phyloP scores from a whole-genome alignment of 169 alveolate species.

The Amoebophrya sp. region DNA sequence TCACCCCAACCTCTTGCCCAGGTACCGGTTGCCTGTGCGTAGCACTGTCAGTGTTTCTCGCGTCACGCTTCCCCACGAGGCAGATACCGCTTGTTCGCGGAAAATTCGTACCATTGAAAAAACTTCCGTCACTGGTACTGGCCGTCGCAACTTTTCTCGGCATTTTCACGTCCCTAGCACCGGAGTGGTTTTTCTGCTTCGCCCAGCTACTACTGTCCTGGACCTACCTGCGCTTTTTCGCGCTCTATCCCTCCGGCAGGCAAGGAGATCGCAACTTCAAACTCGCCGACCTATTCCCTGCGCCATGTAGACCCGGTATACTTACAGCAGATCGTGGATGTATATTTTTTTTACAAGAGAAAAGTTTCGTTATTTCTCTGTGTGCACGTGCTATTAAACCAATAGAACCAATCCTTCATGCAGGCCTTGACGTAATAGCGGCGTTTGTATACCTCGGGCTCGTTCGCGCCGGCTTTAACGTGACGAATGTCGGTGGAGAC shows the following conservation, averaged over 20 bases:
- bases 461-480: neutral
- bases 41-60: neutral
- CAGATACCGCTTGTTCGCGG: neutral
- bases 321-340: too few species aligned
- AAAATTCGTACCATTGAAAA: neutral
- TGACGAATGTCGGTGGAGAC: neutral
- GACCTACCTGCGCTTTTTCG: neutral
- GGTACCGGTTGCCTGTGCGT: neutral
- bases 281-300: neutral
- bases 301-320: too few species aligned
- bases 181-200: neutral
- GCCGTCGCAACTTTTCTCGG: neutral
- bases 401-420: too few species aligned
- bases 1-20: too few species aligned
- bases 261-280: neutral
- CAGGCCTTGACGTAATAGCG: neutral
- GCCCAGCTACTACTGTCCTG: neutral
- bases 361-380: too few species aligned
- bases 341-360: too few species aligned
- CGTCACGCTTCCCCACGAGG: neutral
- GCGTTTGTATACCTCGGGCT: neutral
- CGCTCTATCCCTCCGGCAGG: neutral
- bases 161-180: neutral
- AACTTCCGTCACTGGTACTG: neutral
- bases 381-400: too few species aligned